Conservation (phyloP, 371 early-diverging fungal species). For the Rhizomucor pusillus region DNA sequence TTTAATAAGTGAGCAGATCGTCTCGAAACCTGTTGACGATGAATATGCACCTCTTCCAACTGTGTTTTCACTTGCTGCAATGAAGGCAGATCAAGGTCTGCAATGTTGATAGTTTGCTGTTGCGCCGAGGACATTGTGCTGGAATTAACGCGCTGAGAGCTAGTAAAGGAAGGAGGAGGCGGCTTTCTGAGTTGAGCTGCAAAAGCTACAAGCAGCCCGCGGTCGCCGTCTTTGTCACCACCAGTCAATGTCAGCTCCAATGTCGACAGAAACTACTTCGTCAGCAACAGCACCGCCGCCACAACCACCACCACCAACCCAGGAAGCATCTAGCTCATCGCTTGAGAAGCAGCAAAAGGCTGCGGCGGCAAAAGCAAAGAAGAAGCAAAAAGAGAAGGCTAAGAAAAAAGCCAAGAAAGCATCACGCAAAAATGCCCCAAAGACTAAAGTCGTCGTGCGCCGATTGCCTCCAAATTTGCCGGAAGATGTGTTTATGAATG, state of each 20-base stretch:
- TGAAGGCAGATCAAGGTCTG: slow-evolving; percentile 80
- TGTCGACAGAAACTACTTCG: too few species aligned
- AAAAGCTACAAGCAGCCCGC: too few species aligned
- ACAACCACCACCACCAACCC: too few species aligned
- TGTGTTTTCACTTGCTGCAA: slow-evolving; percentile 82
- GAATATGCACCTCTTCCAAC: slow-evolving; percentile 73
- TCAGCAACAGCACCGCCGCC: too few species aligned
- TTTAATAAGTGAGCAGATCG: neutral
- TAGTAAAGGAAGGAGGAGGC: too few species aligned
- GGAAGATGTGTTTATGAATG: slow-evolving; percentile 63
- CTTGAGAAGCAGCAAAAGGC: neutral
- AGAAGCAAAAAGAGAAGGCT: slow-evolving; percentile 32
- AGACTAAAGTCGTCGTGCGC: slow-evolving; percentile 77
- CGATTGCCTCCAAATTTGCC: slow-evolving; percentile 80
- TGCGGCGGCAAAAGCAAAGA: slow-evolving; percentile 19
- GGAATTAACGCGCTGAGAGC: too few species aligned
- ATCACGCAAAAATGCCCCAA: slow-evolving; percentile 29
- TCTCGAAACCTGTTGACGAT: neutral
- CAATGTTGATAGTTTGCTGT: slow-evolving; percentile 69
- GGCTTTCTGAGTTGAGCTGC: too few species aligned
- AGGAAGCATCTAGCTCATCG: neutral
- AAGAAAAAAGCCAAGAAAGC: slow-evolving; percentile 33
- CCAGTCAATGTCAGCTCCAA: too few species aligned
- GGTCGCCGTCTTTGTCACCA: too few species aligned
- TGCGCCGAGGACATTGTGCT: slow-evolving; percentile 7